Evolutionary conservation across 192 early-diverging fungal species (phyloP), one percentile per base, ranked within the genome.

Genomic region (Linnemannia elongata): DNA sequence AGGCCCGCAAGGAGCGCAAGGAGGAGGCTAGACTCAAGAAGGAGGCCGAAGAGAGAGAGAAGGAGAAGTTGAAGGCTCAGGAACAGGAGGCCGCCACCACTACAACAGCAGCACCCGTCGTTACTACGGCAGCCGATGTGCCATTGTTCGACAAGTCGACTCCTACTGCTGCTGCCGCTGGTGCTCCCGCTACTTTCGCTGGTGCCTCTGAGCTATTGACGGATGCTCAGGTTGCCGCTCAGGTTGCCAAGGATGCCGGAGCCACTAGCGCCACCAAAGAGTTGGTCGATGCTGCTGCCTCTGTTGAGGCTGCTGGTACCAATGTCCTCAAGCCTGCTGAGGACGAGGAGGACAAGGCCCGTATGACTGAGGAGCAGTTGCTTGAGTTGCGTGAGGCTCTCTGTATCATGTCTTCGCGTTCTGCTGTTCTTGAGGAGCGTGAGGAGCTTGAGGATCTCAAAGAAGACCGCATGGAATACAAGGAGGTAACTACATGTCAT

Each of bases 401-500:
- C 35, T 87, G 89, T 41, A 91, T 93, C 35, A 85, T 94, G 72
- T 91, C 88, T 18, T 87, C 91, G 24, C 91, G 91, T 33, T 91
- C 93, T 15, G 92, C 91, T 60, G 89, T 94, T 7, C 83, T 93
- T 63, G 91, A 93, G 73, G 92, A 94, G 74, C 91, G 93, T 72
- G 93, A 93, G 69, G 90, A 91, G 72, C 87, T 94, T 24, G 91
- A 94, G 79, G 90, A 92, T 69, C 88, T 94, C 69, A 93, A 89
- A 70, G 88, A 90, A 60, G 92, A 94, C 33, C 92, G 91, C 10
- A 91, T 90, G 83, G 93, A 93, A 72, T 92, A 93, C 73, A 93
- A 93, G 74, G 92, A 93, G 84, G 92, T 92, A 90, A 89, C 52
- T 39, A 69, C 20, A 42, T 8, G 52, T 10, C 36, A 33, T 9